These are phyloP conservation scores for Myriosclerotinia duriaeana DNA, from an alignment of 2,329 filamentous ascomycete species.

Conservation along the genomic window DNA sequence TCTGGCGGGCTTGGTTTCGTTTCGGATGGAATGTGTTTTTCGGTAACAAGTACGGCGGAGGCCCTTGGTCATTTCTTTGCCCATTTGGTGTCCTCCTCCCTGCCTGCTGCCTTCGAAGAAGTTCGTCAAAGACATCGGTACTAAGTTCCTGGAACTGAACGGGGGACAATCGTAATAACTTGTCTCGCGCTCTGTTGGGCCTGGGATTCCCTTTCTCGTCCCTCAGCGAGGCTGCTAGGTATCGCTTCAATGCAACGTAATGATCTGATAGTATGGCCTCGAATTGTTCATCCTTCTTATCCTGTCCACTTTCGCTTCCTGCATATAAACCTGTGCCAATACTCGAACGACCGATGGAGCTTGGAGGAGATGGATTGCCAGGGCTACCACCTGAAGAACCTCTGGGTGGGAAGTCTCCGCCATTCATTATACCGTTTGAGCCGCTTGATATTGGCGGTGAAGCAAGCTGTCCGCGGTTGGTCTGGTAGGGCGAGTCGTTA, in stretches of 20 bases:
- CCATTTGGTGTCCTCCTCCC: slow-evolving; percentile 55
- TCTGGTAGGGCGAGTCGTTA: slow-evolving; percentile 50
- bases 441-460: slow-evolving; percentile 70
- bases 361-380: slow-evolving; percentile 77
- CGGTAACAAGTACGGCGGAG: slow-evolving; percentile 77
- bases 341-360: slow-evolving; percentile 82
- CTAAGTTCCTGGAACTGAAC: slow-evolving; percentile 97
- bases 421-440: slow-evolving; percentile 61
- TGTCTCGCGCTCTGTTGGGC: slow-evolving; percentile 89
- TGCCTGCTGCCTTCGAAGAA: slow-evolving; percentile 78
- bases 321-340: slow-evolving; percentile 71
- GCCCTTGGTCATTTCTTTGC: slow-evolving; percentile 48
- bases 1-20: slow-evolving; percentile 94
- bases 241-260: slow-evolving; percentile 71
- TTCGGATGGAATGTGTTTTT: slow-evolving; percentile 92
- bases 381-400: slow-evolving; percentile 48
- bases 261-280: slow-evolving; percentile 71
- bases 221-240: slow-evolving; percentile 64
- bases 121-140: slow-evolving; percentile 95
- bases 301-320: slow-evolving; percentile 63
- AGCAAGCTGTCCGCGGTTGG: slow-evolving; percentile 58
- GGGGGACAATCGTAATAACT: slow-evolving; percentile 81
- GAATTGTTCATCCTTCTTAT: slow-evolving; percentile 63
- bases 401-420: slow-evolving; percentile 54
- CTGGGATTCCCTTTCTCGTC: slow-evolving; percentile 73